These are phyloP conservation scores for Westerdykella aurantiaca DNA, from an alignment of 2,329 filamentous ascomycete genomes.

Conservation along the genomic window DNA sequence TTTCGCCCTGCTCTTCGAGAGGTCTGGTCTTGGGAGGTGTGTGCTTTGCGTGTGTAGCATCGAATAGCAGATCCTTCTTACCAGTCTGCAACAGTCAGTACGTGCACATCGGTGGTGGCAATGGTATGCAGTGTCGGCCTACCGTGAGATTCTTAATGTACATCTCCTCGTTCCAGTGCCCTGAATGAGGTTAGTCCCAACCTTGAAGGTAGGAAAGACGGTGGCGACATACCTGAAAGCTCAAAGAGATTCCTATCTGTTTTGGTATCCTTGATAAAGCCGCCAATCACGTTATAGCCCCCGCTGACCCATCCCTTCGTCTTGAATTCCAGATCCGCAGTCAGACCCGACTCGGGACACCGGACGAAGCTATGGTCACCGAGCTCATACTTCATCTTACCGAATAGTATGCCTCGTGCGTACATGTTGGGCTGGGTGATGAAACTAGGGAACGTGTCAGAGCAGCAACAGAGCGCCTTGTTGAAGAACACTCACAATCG, in stretches of 20 bases:
- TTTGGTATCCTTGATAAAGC: conserved; percentile 79
- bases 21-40: conserved; percentile 69
- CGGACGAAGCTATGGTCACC: conserved; percentile 91
- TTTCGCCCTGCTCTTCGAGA: conserved; percentile 77
- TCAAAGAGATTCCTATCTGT: conserved; percentile 87
- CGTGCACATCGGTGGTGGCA: background rate
- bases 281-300: conserved; percentile 93
- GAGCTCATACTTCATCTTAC: conserved; percentile 99
- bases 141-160: conserved; percentile 76
- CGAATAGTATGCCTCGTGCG: conserved; percentile 90
- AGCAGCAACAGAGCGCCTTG: background rate
- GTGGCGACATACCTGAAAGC: conserved; percentile 50
- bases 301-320: conserved; percentile 96
- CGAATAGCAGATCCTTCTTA: conserved; percentile 83
- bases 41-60: conserved; percentile 72
- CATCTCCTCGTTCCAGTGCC: conserved; percentile 94
- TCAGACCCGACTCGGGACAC: conserved; percentile 80
- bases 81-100: conserved; percentile 58
- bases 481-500: conserved; percentile 62
- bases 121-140: conserved; percentile 28
- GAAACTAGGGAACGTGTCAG: conserved; percentile 52
- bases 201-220: background rate
- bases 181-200: conserved; percentile 30
- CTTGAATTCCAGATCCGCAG: conserved; percentile 95
- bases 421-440: conserved; percentile 99